Evolutionary conservation across 768 basidiomycete species (phyloP).

Genomic region (Kwoniella sp.): DNA sequence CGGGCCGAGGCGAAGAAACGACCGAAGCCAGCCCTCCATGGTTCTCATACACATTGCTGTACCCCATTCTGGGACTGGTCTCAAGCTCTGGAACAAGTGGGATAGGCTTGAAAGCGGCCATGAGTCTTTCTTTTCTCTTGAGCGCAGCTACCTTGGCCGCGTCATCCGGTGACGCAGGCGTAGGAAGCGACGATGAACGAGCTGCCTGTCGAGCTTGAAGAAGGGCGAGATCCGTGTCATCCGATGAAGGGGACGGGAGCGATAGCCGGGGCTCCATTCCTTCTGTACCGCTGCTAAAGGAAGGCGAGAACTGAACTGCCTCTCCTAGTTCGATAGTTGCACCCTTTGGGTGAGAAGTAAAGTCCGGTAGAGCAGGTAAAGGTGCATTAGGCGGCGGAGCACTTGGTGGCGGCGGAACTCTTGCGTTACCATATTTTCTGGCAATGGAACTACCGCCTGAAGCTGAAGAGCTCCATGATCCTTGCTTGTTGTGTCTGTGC

Average conservation of each 20-base stretch:
- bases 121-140: constrained; percentile 16
- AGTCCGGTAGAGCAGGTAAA: constrained; percentile 2
- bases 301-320: not conserved
- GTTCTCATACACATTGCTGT: not conserved
- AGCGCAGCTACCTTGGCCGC: constrained; percentile 1
- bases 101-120: constrained; percentile 17
- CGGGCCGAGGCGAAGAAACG: not conserved
- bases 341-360: not conserved
- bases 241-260: not conserved
- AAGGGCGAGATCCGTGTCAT: constrained; percentile 6
- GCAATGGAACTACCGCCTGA: constrained; percentile 6
- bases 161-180: constrained; percentile 5
- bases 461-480: constrained; percentile 11
- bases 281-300: not conserved
- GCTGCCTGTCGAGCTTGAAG: not conserved
- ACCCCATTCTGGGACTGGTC: constrained; percentile 15
- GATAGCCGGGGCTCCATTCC: not conserved
- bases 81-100: constrained; percentile 22
- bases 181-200: constrained; percentile 3
- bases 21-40: not conserved
- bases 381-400: constrained; percentile 5
- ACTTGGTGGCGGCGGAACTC: constrained; percentile 2
- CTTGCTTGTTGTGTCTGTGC: constrained; percentile 15
- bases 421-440: constrained; percentile 1
- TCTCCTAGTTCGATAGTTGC: not conserved